Conservation (phyloP, 148 eudicot species). For the Camellia lanceoleosa region DNA sequence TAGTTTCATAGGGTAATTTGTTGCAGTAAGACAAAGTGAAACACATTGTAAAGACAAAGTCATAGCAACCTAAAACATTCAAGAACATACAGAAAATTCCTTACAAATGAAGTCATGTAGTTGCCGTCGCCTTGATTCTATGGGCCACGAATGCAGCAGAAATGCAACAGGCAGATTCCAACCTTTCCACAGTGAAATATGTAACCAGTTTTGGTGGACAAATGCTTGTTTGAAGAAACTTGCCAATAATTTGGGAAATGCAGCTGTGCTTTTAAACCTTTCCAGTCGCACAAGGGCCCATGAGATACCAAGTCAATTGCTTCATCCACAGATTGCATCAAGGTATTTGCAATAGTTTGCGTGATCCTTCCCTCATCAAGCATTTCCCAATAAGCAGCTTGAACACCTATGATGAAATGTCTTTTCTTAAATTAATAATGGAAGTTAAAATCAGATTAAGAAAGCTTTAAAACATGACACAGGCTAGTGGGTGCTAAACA, state of each 20-base stretch:
- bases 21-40: background rate
- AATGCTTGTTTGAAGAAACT: conserved; percentile 63
- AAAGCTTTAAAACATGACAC: background rate
- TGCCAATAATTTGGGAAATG: conserved; percentile 72
- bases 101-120: conserved; percentile 87
- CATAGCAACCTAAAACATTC: background rate
- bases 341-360: conserved; percentile 69
- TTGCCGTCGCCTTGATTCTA: conserved; percentile 64
- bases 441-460: background rate
- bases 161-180: conserved; percentile 85
- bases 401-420: conserved; percentile 58
- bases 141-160: conserved; percentile 96
- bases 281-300: conserved; percentile 88
- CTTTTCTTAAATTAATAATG: conserved; percentile 3
- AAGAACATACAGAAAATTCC: conserved; percentile 13
- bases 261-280: conserved; percentile 65
- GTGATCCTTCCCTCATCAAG: conserved; percentile 96
- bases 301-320: conserved; percentile 69
- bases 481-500: background rate
- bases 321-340: conserved; percentile 95
- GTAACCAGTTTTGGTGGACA: conserved; percentile 72
- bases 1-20: background rate
- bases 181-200: conserved; percentile 76
- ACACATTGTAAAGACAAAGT: background rate
- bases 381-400: conserved; percentile 97